Conservation (phyloP, 352 stramenopile genomes). For the Phytopythium mirpurense region DNA sequence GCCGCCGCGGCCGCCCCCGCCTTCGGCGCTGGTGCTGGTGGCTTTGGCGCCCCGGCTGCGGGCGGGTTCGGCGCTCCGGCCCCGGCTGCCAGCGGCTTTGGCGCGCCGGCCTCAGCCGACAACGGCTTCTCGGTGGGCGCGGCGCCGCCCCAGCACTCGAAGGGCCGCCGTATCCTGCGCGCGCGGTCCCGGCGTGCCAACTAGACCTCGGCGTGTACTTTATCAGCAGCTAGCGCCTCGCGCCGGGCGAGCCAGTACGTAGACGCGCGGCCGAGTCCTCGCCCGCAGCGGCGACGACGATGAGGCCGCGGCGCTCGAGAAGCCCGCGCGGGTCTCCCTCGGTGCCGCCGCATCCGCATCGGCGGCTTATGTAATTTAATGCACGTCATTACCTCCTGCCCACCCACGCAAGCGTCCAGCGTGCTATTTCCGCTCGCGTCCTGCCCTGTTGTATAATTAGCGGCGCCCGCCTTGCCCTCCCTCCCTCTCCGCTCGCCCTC, state of each 20-base stretch:
- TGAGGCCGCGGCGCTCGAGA: conserved; percentile 10
- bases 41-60: conserved; percentile 2
- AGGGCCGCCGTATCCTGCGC: conserved; percentile 64
- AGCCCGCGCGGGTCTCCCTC: too few species aligned
- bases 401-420: too few species aligned
- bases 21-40: conserved; percentile 7
- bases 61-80: conserved; percentile 19
- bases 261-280: conserved; percentile 1
- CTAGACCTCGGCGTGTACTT: background rate
- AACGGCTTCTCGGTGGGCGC: conserved; percentile 68
- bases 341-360: too few species aligned
- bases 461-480: too few species aligned
- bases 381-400: too few species aligned
- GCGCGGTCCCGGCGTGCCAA: conserved; percentile 18
- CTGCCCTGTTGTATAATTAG: too few species aligned
- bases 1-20: conserved; percentile 9
- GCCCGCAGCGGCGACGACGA: conserved; percentile 1
- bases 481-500: too few species aligned
- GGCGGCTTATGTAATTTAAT: conserved; percentile 2
- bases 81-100: conserved; percentile 26
- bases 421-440: too few species aligned
- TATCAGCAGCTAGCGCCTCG: background rate
- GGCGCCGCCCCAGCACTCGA: conserved; percentile 34
- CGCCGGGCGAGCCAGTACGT: background rate
- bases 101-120: conserved; percentile 14